Evolutionary conservation across 306 rosid genomes (phyloP).

Genomic region (Vigna unguiculata): DNA sequence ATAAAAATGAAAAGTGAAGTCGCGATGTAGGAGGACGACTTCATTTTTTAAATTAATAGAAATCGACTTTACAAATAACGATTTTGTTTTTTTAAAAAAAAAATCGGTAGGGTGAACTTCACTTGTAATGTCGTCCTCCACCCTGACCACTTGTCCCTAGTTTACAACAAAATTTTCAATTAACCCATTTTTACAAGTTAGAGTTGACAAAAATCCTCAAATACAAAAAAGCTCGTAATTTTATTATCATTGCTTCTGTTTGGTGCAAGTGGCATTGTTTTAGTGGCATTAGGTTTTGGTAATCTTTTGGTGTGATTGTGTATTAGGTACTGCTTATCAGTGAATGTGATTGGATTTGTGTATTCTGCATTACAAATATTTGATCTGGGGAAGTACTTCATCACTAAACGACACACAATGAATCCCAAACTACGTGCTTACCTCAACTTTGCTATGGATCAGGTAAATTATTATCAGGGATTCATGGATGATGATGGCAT

Average conservation of each 20-base stretch:
- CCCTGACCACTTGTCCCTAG: too few relatives aligned
- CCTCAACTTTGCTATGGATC: slow-evolving; percentile 75
- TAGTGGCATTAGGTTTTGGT: not conserved
- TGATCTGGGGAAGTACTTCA: slow-evolving; percentile 53
- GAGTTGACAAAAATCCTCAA: too few relatives aligned
- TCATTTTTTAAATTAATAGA: too few relatives aligned
- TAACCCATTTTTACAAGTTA: too few relatives aligned
- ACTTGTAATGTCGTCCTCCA: too few relatives aligned
- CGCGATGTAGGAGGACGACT: too few relatives aligned
- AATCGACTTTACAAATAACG: too few relatives aligned
- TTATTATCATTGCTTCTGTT: not conserved
- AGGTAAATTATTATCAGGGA: slow-evolving; percentile 66
- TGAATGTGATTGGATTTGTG: slow-evolving; percentile 69
- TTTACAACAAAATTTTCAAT: too few relatives aligned
- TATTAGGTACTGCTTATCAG: slow-evolving; percentile 63
- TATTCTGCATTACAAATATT: slow-evolving; percentile 70
- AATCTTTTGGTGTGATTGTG: slow-evolving; percentile 12
- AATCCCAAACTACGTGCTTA: slow-evolving; percentile 50
- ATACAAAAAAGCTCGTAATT: too few relatives aligned
- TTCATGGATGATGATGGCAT: not conserved
- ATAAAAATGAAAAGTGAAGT: too few relatives aligned
- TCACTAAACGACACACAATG: slow-evolving; percentile 54
- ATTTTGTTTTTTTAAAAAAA: too few relatives aligned
- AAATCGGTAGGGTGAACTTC: too few relatives aligned
- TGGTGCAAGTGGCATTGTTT: not conserved